Evolutionary conservation across 768 basidiomycete genomes (phyloP), one percentile per base, ranked within the genome.

Genomic region (Russula sp.): DNA sequence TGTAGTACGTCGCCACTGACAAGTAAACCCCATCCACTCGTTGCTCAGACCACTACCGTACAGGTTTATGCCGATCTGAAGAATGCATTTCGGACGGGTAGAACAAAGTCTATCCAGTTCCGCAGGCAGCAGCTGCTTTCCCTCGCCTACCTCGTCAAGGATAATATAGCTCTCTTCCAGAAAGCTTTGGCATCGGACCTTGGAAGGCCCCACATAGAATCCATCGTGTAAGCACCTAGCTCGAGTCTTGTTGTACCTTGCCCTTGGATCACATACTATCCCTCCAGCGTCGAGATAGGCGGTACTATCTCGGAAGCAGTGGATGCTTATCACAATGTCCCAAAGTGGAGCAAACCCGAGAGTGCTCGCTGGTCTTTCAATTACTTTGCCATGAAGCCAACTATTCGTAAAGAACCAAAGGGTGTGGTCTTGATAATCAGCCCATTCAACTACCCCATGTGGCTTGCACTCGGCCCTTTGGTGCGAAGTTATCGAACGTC

Each of bases 381-480:
- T 66, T 88, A 77, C 68, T 75, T 74, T 7, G 73, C 82, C 0
- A 81, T 89, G 78, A 75, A 78, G 9, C 89, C 90, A 1, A 76
- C 78, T 14, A 78, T 90, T 2, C 77, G 82, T 57, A 88, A 90
- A 67, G 88, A 90, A 65, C 78, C 92, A 48, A 93, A 93, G 70
- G 89, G 89, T 3, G 79, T 84, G 29, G 79, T 86, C 0, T 74
- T 90, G 51, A 81, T 88, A 66, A 85, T 91, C 58, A 77, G 76
- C 36, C 86, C 88, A 0, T 90, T 88, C 79, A 90, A 90, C 71
- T 89, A 86, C 68, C 90, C 88, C 0, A 61, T 90, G 13, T 85
- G 78, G 76, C 71, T 87, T 55, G 70, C 79, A 0, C 41, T 88
- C 8, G 74, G 77, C 0, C 86, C 87, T 13, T 62, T 92, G 65